Evolutionary conservation across 1,284 basidiomycete genomes (phyloP), one percentile per base, ranked within the genome.

Genomic region (Ustilago curta): DNA sequence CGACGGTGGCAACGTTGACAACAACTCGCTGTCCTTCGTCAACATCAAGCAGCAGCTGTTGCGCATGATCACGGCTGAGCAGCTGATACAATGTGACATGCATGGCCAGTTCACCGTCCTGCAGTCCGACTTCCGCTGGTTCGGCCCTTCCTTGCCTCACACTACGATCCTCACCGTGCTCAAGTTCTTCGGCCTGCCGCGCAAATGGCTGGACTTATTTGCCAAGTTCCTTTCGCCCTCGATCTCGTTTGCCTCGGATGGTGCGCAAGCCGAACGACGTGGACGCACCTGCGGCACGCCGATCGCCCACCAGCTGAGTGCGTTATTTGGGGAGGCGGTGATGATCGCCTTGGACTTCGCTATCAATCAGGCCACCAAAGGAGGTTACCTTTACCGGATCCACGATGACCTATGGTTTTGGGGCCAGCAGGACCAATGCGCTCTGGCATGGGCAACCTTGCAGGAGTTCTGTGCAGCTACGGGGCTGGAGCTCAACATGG

Each of bases 391-490:
- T 25, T 54, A 54, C 52, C 52, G 52, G 37, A 54, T 54, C 16
- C 52, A 54, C n/a, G 52, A 54, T 43, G 52, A 54, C 19, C 52
- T 54, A 14, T 54, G 52, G 52, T 54, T 51, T 39, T 51, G 49
- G 49, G 49, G 49, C 19, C 49, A 51, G 49, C 49, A 51, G 32
- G 49, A 51, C 32, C 49, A 51, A n/a, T 51, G 49, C 32, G 49
- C 21, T 32, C 19, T 51, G 49, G 49, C 49, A 21, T 51, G 49
- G 49, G 9, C 37, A 39, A 37, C 49, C 32, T 37, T 51, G 49
- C 49, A 51, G 49, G 21, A 51, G 49, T 51, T 51, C 32, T 39
- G 49, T 23, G 49, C 49, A 23, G 49, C 29, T 3, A 39, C 49
- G 21, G 49, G 49, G 1, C 32, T 51, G n/a, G 49, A 51, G 49